These are phyloP conservation scores for Panicum miliaceum DNA, from an alignment of 176 grass and related monocot species.

Conservation along the genomic window DNA sequence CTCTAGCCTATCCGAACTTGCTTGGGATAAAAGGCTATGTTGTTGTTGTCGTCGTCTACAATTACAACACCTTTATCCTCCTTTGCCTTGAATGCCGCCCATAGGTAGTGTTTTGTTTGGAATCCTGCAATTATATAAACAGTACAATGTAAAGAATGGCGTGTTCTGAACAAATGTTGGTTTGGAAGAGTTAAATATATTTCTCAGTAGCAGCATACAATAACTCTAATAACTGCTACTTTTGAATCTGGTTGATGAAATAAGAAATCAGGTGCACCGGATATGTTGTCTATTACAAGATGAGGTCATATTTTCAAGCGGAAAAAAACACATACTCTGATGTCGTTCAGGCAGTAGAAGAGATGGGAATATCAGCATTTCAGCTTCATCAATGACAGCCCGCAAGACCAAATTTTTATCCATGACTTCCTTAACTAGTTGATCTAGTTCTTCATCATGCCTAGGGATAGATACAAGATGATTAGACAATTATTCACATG, in stretches of 20 bases:
- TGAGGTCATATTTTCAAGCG: not conserved
- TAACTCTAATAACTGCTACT: not conserved
- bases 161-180: not conserved
- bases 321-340: constrained; percentile 43
- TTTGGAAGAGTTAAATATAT: not conserved
- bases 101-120: constrained; percentile 52
- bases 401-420: constrained; percentile 43
- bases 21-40: no score
- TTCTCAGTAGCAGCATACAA: not conserved
- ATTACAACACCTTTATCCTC: not conserved
- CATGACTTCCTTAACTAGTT: constrained; percentile 39
- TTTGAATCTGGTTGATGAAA: not conserved
- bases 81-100: constrained; percentile 53
- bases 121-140: constrained; percentile 41
- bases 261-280: not conserved
- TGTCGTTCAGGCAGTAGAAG: constrained; percentile 46
- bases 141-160: not conserved
- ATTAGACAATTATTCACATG: not conserved
- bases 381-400: constrained; percentile 36
- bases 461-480: constrained; percentile 31
- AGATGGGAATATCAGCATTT: constrained; percentile 59
- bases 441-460: constrained; percentile 36
- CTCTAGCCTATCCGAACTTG: no score
- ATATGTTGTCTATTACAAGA: not conserved
- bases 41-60: no score